Conservation (phyloP, 1,139 yeast genomes). For the Geotrichum reessii region DNA sequence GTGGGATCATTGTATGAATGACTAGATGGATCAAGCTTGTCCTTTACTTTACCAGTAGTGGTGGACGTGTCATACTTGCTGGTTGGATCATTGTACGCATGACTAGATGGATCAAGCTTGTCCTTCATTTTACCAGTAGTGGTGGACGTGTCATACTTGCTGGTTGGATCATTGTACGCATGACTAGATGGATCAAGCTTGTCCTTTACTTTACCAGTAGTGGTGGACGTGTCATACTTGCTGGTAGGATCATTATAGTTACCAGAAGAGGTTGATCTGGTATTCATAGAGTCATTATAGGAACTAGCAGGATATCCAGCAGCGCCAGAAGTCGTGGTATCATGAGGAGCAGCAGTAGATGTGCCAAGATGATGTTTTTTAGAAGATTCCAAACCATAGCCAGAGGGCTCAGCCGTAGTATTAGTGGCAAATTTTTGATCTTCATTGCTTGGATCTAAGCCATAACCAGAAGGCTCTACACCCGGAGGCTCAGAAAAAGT, state of each 20-base stretch:
- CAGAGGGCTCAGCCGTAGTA: not conserved
- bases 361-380: not conserved
- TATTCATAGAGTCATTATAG: not conserved
- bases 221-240: not conserved
- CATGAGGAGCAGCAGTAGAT: conserved; percentile 7
- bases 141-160: conserved; percentile 12
- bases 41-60: too few species aligned
- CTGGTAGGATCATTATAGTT: not conserved
- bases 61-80: too few species aligned
- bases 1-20: too few species aligned
- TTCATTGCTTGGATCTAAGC: not conserved
- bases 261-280: too few species aligned
- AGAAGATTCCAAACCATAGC: not conserved
- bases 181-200: not conserved
- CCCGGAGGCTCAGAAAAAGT: not conserved
- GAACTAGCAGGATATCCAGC: conserved; percentile 5
- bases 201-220: not conserved
- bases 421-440: not conserved
- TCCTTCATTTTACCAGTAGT: not conserved
- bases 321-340: conserved; percentile 6
- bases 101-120: not conserved
- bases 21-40: not conserved
- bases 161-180: not conserved
- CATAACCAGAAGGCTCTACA: not conserved
- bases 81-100: not conserved